Percentiles rank a stretch among this genome's conserved stretches.
Evolutionary conservation across 2,329 filamentous ascomycete species (phyloP).

Genomic region (Curvularia sp.): DNA sequence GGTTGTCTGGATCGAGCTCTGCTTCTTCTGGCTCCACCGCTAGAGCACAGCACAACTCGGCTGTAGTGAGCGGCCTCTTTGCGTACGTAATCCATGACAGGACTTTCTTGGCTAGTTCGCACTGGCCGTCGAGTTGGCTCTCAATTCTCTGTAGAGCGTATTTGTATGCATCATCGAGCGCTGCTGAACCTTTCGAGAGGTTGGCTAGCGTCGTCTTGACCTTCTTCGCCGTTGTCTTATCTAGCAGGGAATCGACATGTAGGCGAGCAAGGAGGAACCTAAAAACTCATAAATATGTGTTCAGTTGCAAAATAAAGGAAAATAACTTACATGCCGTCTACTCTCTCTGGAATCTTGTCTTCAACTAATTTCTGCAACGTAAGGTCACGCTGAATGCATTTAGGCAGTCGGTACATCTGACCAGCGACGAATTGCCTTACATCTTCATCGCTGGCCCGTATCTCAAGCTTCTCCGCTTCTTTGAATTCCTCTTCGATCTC

Average conservation of each 20-base stretch:
- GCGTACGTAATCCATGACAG: conserved; percentile 10
- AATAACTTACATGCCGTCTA: neutral
- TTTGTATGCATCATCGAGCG: neutral
- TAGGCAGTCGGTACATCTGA: neutral
- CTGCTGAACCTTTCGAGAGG: neutral
- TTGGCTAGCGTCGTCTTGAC: neutral
- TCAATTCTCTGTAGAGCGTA: neutral
- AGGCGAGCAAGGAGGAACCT: neutral
- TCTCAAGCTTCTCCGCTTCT: neutral
- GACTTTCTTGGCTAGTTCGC: neutral
- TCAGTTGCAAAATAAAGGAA: neutral
- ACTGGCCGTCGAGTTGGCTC: neutral
- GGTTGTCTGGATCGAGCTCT: conserved; percentile 11
- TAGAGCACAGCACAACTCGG: conserved; percentile 25
- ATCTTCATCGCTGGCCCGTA: neutral
- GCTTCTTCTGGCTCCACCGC: conserved; percentile 16
- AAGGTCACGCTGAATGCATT: neutral
- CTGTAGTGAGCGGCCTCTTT: conserved; percentile 22
- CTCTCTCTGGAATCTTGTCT: neutral
- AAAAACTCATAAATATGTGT: neutral
- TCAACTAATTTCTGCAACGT: neutral
- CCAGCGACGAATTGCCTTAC: neutral
- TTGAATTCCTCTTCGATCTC: conserved; percentile 22
- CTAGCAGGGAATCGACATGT: neutral
- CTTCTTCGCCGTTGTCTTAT: neutral